Evolutionary conservation across 1,284 basidiomycete species (phyloP).

Genomic region (Pseudozyma sp.): DNA sequence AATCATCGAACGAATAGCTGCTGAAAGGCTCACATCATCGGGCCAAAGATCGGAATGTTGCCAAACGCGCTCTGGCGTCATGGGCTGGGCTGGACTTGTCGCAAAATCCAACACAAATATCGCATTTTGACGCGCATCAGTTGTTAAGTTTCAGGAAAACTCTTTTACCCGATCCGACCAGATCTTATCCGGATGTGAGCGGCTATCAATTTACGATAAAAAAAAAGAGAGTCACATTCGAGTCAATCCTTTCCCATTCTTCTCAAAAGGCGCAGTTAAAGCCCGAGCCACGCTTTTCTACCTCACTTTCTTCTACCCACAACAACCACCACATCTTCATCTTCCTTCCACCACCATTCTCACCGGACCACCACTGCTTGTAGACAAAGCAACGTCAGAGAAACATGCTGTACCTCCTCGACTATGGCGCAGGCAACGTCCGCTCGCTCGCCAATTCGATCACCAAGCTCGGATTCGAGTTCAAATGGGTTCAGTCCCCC

Average conservation of each 20-base stretch:
- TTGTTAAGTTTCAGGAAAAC: not conserved
- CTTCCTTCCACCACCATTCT: not conserved
- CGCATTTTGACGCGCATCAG: not conserved
- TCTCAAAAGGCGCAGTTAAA: not conserved
- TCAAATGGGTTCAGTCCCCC: constrained; percentile 88
- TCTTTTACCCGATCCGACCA: constrained; percentile 8
- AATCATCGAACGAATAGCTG: not conserved
- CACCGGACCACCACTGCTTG: not conserved
- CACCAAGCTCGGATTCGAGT: constrained; percentile 84
- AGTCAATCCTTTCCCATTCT: constrained; percentile 13
- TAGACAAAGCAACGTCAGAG: not conserved
- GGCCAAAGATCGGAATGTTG: constrained; percentile 9
- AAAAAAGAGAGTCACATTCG: constrained; percentile 24
- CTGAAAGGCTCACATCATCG: not conserved
- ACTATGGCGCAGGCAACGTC: constrained; percentile 68
- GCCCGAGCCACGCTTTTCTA: not conserved
- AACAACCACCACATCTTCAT: not conserved
- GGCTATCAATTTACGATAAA: constrained; percentile 18
- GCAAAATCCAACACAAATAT: not conserved
- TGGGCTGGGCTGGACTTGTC: too few species aligned
- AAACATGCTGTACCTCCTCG: constrained; percentile 67
- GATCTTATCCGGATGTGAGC: not conserved
- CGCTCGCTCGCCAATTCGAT: constrained; percentile 86
- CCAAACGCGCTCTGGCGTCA: too few species aligned
- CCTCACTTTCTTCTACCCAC: not conserved